Percentiles rank a stretch among this genome's conserved stretches.
These are phyloP conservation scores for Talaromyces sp. DNA, from an alignment of 2,329 filamentous ascomycete species.

Conservation along the genomic window DNA sequence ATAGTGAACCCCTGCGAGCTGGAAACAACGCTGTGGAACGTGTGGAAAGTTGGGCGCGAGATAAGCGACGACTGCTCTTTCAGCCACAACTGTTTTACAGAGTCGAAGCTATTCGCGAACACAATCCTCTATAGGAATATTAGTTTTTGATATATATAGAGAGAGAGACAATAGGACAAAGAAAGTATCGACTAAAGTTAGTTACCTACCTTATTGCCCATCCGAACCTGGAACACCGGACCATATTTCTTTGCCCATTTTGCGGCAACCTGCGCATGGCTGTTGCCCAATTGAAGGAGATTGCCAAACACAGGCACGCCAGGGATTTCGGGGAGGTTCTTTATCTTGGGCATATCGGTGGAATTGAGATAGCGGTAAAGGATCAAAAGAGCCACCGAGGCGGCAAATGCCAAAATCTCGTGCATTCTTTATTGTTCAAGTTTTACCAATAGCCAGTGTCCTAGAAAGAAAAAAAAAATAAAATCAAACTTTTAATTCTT, in stretches of 20 bases:
- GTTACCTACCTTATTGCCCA: conserved; percentile 56
- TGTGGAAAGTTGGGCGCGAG: conserved; percentile 72
- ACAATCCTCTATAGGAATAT: conserved; percentile 53
- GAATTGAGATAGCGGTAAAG: conserved; percentile 38
- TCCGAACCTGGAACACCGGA: conserved; percentile 56
- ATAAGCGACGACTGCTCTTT: conserved; percentile 73
- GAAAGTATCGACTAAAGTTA: neutral
- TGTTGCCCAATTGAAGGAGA: conserved; percentile 54
- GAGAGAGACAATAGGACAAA: conserved; percentile 31
- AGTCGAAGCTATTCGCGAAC: conserved; percentile 72
- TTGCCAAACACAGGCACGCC: conserved; percentile 61
- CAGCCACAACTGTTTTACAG: conserved; percentile 68
- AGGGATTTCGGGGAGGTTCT: conserved; percentile 56
- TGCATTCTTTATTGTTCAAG: neutral
- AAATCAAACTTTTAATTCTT: neutral
- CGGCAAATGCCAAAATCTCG: conserved; percentile 1
- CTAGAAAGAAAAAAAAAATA: neutral
- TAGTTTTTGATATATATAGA: conserved; percentile 8
- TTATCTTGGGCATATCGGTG: conserved; percentile 58
- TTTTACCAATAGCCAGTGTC: neutral
- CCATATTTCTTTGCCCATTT: conserved; percentile 58
- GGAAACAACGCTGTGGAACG: conserved; percentile 74
- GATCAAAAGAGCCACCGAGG: conserved; percentile 23
- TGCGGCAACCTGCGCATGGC: conserved; percentile 51
- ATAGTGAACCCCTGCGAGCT: conserved; percentile 75